These are phyloP conservation scores for Didymella pomorum DNA, from an alignment of 2,329 filamentous ascomycete species.

Conservation along the genomic window DNA sequence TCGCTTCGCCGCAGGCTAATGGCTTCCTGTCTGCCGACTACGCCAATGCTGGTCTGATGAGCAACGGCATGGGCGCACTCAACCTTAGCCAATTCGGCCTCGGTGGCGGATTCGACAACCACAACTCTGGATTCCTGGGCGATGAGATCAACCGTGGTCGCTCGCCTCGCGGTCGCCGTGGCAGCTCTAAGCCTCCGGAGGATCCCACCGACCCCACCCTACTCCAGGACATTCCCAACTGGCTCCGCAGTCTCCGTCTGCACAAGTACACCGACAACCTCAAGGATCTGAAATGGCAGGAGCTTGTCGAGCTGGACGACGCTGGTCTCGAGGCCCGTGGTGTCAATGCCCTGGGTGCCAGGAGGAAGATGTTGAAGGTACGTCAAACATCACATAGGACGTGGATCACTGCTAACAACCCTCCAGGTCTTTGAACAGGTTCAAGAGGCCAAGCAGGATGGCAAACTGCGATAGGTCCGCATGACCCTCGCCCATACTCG, in stretches of 20 bases:
- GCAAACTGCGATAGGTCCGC: conserved; percentile 48
- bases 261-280: conserved; percentile 99
- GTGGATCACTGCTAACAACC: conserved; percentile 39
- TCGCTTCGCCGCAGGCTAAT: conserved; percentile 91
- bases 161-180: conserved; percentile 88
- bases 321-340: conserved; percentile 91
- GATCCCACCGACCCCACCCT: conserved; percentile 92
- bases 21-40: conserved; percentile 93
- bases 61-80: conserved; percentile 73
- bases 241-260: conserved; percentile 90
- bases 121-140: conserved; percentile 79
- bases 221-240: conserved; percentile 93
- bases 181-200: conserved; percentile 96
- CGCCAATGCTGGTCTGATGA: conserved; percentile 72
- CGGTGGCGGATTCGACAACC: conserved; percentile 60
- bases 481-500: neutral
- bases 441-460: conserved; percentile 65
- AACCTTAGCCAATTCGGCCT: conserved; percentile 75
- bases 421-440: conserved; percentile 92
- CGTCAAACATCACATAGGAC: conserved; percentile 25
- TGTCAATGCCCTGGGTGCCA: conserved; percentile 91
- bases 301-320: conserved; percentile 90
- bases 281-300: conserved; percentile 96
- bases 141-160: conserved; percentile 90
- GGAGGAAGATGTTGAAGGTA: conserved; percentile 98